phyloP scores from a whole-genome alignment of 1,284 basidiomycete genomes.

The Leucoagaricus sp. region DNA sequence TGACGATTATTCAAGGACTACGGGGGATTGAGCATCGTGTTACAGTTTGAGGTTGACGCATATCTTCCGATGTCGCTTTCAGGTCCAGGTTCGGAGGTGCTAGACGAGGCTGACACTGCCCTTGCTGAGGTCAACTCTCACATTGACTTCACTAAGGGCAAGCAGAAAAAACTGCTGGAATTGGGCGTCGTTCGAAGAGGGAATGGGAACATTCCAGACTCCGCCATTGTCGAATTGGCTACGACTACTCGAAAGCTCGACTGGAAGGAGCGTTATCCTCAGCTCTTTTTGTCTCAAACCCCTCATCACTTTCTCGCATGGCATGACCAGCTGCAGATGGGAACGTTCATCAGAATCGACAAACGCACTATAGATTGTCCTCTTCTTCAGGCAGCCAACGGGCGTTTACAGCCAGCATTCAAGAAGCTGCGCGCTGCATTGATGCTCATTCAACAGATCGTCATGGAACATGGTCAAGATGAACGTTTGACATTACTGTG shows the following conservation, averaged over 20 bases:
- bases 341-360: slow-evolving; percentile 30
- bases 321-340: slow-evolving; percentile 46
- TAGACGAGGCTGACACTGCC: background rate
- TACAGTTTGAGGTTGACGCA: slow-evolving; percentile 51
- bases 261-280: slow-evolving; percentile 49
- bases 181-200: slow-evolving; percentile 30
- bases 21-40: slow-evolving; percentile 45
- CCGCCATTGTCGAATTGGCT: slow-evolving; percentile 46
- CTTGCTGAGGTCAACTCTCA: background rate
- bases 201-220: slow-evolving; percentile 41
- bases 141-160: slow-evolving; percentile 21
- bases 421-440: slow-evolving; percentile 5
- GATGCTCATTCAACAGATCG: background rate
- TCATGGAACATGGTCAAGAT: slow-evolving; percentile 2
- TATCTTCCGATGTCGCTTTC: slow-evolving; percentile 28
- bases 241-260: slow-evolving; percentile 40
- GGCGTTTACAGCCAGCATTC: slow-evolving; percentile 6
- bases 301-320: slow-evolving; percentile 49
- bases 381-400: slow-evolving; percentile 2
- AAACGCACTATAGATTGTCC: slow-evolving; percentile 7
- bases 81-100: background rate
- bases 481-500: slow-evolving; percentile 3
- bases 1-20: slow-evolving; percentile 35
- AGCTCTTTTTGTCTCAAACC: slow-evolving; percentile 58
- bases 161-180: slow-evolving; percentile 9